These are phyloP conservation scores for Coprinellus micaceus DNA, from an alignment of 768 basidiomycete species.

Conservation along the genomic window DNA sequence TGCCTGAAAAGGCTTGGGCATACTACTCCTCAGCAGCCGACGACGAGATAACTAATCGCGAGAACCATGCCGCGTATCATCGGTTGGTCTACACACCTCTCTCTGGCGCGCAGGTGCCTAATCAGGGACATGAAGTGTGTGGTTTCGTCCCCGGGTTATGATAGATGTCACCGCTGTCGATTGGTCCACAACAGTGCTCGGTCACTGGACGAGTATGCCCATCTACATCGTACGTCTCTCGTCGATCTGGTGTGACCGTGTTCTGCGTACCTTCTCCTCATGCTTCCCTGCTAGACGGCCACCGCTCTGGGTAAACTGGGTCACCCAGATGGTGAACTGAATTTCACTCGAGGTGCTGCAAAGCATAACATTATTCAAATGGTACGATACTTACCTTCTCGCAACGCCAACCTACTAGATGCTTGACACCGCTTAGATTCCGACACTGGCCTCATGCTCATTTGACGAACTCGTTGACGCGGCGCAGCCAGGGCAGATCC, in stretches of 20 bases:
- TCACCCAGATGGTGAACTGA: constrained; percentile 92
- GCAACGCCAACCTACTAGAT: neutral
- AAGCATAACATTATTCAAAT: constrained; percentile 56
- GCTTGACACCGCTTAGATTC: constrained; percentile 56
- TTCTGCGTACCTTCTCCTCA: neutral
- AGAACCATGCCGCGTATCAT: constrained; percentile 91
- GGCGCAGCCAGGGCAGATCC: constrained; percentile 71
- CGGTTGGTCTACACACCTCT: constrained; percentile 40
- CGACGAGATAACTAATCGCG: constrained; percentile 86
- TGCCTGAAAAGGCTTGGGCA: constrained; percentile 90
- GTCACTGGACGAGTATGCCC: constrained; percentile 70
- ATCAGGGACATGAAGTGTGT: constrained; percentile 47
- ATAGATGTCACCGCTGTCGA: constrained; percentile 85
- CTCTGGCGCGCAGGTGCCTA: constrained; percentile 2
- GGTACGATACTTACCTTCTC: constrained; percentile 23
- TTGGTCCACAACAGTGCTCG: constrained; percentile 80
- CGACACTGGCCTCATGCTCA: constrained; percentile 91
- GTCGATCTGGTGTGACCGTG: constrained; percentile 17
- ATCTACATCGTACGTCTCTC: constrained; percentile 44
- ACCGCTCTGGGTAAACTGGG: constrained; percentile 94
- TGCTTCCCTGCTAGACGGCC: constrained; percentile 43
- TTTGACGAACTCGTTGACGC: constrained; percentile 95
- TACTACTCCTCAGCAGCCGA: constrained; percentile 97
- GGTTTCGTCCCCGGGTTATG: constrained; percentile 88
- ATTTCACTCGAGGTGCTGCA: constrained; percentile 83